phyloP scores from a whole-genome alignment of 2,329 filamentous ascomycete species.

The Torrubiella hemipterigena region DNA sequence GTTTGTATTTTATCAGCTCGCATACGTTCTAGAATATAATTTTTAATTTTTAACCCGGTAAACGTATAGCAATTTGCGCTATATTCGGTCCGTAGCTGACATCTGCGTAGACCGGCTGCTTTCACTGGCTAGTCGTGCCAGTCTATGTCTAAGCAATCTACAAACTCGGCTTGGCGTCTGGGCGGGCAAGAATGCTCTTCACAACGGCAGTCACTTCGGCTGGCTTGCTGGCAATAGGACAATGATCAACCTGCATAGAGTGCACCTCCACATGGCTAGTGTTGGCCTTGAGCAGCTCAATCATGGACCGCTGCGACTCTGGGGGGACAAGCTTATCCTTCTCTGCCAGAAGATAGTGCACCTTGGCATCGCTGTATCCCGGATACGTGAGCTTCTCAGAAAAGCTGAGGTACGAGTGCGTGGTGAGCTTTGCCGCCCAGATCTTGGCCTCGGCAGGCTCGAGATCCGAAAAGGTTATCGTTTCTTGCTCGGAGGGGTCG shows the following conservation, averaged over 20 bases:
- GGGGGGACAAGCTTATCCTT: slow-evolving; percentile 20
- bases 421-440: not conserved
- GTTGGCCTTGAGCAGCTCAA: slow-evolving; percentile 21
- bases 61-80: too few relatives aligned
- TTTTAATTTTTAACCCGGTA: too few relatives aligned
- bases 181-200: not conserved
- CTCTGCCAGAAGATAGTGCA: slow-evolving; percentile 25
- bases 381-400: slow-evolving; percentile 19
- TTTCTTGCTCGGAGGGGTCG: too few relatives aligned
- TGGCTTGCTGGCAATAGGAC: slow-evolving; percentile 14
- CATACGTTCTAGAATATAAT: too few relatives aligned
- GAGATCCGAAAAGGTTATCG: not conserved
- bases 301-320: slow-evolving; percentile 17
- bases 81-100: too few relatives aligned
- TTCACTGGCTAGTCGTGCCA: too few relatives aligned
- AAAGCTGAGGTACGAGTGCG: not conserved
- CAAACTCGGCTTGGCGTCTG: too few relatives aligned
- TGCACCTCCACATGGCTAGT: slow-evolving; percentile 25
- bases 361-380: slow-evolving; percentile 26
- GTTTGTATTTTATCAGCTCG: too few relatives aligned
- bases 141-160: too few relatives aligned
- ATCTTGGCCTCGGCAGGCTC: not conserved
- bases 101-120: too few relatives aligned
- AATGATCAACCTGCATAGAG: slow-evolving; percentile 21
- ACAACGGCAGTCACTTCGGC: slow-evolving; percentile 11